Conservation (phyloP, 768 basidiomycete species). For the Grammothele lineata region DNA sequence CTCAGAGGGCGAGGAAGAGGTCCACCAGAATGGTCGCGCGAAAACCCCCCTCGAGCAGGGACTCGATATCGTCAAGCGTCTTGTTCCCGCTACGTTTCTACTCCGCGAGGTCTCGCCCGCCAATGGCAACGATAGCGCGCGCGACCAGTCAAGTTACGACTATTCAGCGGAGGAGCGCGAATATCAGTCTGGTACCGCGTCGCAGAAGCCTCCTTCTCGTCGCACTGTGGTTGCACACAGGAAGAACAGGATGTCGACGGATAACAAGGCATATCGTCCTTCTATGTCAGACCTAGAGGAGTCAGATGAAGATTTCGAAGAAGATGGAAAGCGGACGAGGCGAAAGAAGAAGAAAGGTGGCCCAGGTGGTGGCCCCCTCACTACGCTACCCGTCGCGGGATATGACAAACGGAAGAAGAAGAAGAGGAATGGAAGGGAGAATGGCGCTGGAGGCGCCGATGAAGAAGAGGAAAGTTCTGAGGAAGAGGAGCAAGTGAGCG, state of each 20-base stretch:
- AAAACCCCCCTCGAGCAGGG: slow-evolving; percentile 69
- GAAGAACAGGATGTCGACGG: slow-evolving; percentile 62
- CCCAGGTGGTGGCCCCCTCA: slow-evolving; percentile 43
- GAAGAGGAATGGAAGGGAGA: slow-evolving; percentile 35
- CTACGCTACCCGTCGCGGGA: slow-evolving; percentile 61
- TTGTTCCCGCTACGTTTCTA: slow-evolving; percentile 58
- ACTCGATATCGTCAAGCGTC: slow-evolving; percentile 49
- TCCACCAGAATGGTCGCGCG: slow-evolving; percentile 36
- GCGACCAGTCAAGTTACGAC: slow-evolving; percentile 58
- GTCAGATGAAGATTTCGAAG: slow-evolving; percentile 55
- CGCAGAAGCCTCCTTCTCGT: slow-evolving; percentile 26
- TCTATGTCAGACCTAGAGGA: slow-evolving; percentile 58
- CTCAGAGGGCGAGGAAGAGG: slow-evolving; percentile 57
- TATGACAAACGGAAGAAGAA: slow-evolving; percentile 63
- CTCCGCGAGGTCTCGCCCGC: slow-evolving; percentile 52
- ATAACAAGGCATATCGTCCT: slow-evolving; percentile 82
- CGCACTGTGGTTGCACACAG: slow-evolving; percentile 34
- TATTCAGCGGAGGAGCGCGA: slow-evolving; percentile 75
- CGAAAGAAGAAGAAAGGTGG: slow-evolving; percentile 47
- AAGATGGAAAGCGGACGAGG: slow-evolving; percentile 48
- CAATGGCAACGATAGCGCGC: slow-evolving; percentile 36
- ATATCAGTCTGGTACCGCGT: slow-evolving; percentile 31
- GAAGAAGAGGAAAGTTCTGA: slow-evolving; percentile 41
- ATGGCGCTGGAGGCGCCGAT: slow-evolving; percentile 36
- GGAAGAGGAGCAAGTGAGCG: slow-evolving; percentile 37